Evolutionary conservation across 2,329 filamentous ascomycete species (phyloP).

Genomic region (Dactylellina cionopaga): DNA sequence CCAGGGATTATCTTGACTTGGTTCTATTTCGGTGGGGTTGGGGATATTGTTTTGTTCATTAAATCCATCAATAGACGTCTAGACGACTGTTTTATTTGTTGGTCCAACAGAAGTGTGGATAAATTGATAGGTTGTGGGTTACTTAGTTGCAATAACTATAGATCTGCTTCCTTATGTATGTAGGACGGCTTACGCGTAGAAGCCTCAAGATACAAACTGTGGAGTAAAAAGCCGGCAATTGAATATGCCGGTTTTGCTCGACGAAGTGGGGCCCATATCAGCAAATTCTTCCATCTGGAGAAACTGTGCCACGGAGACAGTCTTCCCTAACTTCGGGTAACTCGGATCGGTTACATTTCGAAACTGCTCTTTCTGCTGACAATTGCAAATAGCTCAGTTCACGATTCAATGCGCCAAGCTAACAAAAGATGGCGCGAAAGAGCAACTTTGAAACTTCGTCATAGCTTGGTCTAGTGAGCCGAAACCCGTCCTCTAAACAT

Average conservation of each 20-base stretch:
- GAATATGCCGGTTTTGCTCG: constrained; percentile 1
- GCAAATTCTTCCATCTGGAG: constrained; percentile 35
- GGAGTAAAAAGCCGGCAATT: constrained; percentile 31
- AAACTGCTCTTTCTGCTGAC: no score
- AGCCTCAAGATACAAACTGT: constrained; percentile 10
- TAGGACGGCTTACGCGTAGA: no score
- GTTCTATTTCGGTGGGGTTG: no score
- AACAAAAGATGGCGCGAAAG: no score
- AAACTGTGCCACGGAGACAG: constrained; percentile 23
- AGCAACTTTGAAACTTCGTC: no score
- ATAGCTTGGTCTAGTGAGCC: neutral
- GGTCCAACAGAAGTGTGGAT: constrained; percentile 12
- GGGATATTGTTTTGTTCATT: no score
- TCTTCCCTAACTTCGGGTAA: constrained; percentile 43
- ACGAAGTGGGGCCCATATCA: constrained; percentile 20
- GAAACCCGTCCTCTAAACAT: no score
- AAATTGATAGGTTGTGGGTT: constrained; percentile 24
- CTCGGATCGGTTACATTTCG: constrained; percentile 14
- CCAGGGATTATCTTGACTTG: no score
- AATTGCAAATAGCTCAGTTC: no score
- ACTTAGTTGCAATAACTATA: no score
- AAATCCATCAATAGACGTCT: constrained; percentile 40
- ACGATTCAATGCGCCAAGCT: no score
- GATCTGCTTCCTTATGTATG: no score
- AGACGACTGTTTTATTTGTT: constrained; percentile 12